A percentile compares a stretch with the other conserved stretches of the same genome.
These are phyloP conservation scores for Amaranthus cruentus DNA, from an alignment of 148 eudicot genomes.

Conservation along the genomic window DNA sequence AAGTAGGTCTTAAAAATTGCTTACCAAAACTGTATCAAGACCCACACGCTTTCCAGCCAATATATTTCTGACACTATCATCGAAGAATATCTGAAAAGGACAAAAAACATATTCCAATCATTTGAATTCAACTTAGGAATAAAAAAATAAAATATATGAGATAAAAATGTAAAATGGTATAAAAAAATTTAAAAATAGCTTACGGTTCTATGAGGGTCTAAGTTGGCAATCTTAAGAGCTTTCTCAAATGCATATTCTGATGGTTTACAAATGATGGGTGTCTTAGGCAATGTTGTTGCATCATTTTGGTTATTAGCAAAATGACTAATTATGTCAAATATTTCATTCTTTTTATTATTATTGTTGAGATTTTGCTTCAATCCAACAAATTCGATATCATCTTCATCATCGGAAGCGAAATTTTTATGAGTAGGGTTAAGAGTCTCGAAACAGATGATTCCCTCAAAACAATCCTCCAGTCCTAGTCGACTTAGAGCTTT, in stretches of 20 bases:
- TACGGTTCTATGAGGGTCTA: slow-evolving; percentile 81
- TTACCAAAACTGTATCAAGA: slow-evolving; percentile 78
- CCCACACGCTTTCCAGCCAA: slow-evolving; percentile 78
- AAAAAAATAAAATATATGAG: no score
- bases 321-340: slow-evolving; percentile 74
- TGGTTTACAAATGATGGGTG: slow-evolving; percentile 85
- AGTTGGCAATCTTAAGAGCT: slow-evolving; percentile 66
- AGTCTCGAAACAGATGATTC: slow-evolving; percentile 86
- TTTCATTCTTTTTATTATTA: slow-evolving; percentile 10
- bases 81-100: slow-evolving; percentile 73
- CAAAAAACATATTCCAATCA: slow-evolving; percentile 10
- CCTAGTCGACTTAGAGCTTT: slow-evolving; percentile 62
- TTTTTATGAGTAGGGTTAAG: slow-evolving; percentile 66
- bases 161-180: no score
- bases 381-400: slow-evolving; percentile 58
- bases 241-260: slow-evolving; percentile 56
- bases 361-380: slow-evolving; percentile 9
- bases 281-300: slow-evolving; percentile 50
- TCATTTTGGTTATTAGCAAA: slow-evolving; percentile 39
- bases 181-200: slow-evolving; percentile 16
- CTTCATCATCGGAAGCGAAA: slow-evolving; percentile 61
- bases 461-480: slow-evolving; percentile 84
- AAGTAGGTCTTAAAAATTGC: neutral
- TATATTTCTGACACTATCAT: slow-evolving; percentile 81
- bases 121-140: neutral